A percentile compares a stretch with the other conserved stretches of the same genome.
These are phyloP conservation scores for Xylaria digitata DNA, from an alignment of 2,329 filamentous ascomycete species.

Conservation along the genomic window DNA sequence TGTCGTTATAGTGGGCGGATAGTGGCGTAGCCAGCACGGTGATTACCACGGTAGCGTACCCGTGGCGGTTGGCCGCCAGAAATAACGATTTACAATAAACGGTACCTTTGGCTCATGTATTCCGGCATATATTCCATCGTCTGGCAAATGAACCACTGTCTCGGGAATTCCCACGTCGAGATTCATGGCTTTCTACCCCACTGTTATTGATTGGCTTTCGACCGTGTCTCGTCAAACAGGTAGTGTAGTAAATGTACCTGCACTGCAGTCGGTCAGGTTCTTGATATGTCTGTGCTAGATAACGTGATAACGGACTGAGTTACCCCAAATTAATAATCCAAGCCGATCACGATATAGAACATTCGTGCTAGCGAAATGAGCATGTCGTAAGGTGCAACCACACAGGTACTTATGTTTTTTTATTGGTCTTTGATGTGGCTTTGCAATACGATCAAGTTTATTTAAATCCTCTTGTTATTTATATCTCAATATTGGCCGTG, in stretches of 20 bases:
- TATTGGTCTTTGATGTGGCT: background rate
- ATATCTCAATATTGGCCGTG: background rate
- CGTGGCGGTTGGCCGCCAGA: background rate
- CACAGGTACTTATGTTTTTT: background rate
- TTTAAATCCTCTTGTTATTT: background rate
- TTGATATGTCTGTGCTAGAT: background rate
- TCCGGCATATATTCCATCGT: background rate
- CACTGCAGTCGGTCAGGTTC: background rate
- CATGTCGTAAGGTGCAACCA: background rate
- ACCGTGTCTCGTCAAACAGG: background rate
- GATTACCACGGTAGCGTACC: no score
- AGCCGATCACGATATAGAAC: constrained; percentile 19
- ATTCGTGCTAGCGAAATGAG: background rate
- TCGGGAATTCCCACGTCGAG: constrained; percentile 17
- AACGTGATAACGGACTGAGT: background rate
- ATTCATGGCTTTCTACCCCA: background rate
- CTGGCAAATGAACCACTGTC: constrained; percentile 11
- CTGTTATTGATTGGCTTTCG: background rate
- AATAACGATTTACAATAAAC: constrained; percentile 6
- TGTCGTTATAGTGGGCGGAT: background rate
- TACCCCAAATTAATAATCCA: background rate
- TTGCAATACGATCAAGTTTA: background rate
- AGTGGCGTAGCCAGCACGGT: no score
- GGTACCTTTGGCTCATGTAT: no score
- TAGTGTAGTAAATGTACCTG: no score